Conservation (phyloP, 257 asterid species). For the Ligustrum vulgare region DNA sequence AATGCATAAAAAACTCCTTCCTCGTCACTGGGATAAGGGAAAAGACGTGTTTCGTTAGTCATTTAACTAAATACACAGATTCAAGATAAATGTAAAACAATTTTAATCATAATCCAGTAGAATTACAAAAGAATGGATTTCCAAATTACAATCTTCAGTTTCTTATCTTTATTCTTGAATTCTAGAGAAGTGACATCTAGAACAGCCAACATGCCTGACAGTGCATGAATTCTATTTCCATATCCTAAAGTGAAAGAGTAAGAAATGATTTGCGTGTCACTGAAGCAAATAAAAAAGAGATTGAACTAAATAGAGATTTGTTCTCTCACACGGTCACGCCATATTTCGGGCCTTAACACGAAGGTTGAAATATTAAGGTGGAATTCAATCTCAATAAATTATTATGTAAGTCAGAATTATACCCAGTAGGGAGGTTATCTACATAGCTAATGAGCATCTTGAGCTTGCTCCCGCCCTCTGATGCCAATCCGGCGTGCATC, state of each 20-base stretch:
- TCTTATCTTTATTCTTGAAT: not conserved
- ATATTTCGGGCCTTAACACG: constrained; percentile 4
- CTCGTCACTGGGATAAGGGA: constrained; percentile 55
- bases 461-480: constrained; percentile 86
- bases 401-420: not conserved
- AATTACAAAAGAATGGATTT: not conserved
- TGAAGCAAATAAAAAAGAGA: not conserved
- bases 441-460: constrained; percentile 86
- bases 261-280: not conserved
- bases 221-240: not conserved
- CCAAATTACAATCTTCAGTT: not conserved
- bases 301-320: not conserved
- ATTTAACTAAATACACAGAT: constrained; percentile 9
- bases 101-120: not conserved
- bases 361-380: not conserved
- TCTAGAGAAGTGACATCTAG: not conserved
- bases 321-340: not conserved
- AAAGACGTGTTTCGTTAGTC: not conserved
- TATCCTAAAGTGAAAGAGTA: not conserved
- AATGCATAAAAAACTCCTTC: constrained; percentile 86
- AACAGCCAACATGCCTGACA: not conserved
- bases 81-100: constrained; percentile 9
- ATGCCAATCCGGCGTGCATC: constrained; percentile 85
- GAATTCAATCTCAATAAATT: not conserved
- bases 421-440: constrained; percentile 84